Evolutionary conservation across 371 early-diverging fungal genomes (phyloP).

Genomic region (Apophysomyces ossiformis): DNA sequence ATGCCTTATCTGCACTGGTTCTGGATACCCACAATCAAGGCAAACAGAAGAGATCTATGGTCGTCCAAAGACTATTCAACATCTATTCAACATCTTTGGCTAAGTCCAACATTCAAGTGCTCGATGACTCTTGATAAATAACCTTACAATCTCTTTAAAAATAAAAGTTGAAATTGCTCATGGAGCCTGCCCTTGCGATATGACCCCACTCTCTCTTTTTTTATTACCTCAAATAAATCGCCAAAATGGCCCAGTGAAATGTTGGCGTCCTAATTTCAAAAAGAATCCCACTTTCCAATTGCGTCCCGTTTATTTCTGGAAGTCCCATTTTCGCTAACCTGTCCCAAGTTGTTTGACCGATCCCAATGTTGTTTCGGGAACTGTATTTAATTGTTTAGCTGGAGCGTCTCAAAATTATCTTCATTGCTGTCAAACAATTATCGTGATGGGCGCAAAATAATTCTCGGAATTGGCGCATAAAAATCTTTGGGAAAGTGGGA

Average conservation of each 20-base stretch:
- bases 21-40: slow-evolving; percentile 15
- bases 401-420: too few species aligned
- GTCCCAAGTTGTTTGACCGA: too few species aligned
- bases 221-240: slow-evolving; percentile 18
- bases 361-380: slow-evolving; percentile 6
- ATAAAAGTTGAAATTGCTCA: slow-evolving; percentile 15
- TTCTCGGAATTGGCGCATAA: too few species aligned
- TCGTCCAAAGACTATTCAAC: slow-evolving; percentile 4
- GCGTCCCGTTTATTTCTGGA: too few species aligned
- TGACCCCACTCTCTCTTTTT: background rate
- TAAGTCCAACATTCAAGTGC: slow-evolving; percentile 11
- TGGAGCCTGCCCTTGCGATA: slow-evolving; percentile 17
- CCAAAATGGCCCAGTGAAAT: slow-evolving; percentile 5
- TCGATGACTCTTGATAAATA: slow-evolving; percentile 14
- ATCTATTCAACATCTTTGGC: slow-evolving; percentile 18
- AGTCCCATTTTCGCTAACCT: too few species aligned
- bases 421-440: too few species aligned
- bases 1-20: slow-evolving; percentile 25
- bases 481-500: too few species aligned
- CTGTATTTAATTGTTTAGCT: too few species aligned
- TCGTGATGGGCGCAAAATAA: too few species aligned
- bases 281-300: too few species aligned
- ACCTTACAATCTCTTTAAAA: slow-evolving; percentile 11
- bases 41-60: slow-evolving; percentile 17
- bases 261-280: background rate